Evolutionary conservation across 2,329 filamentous ascomycete genomes (phyloP).

Genomic region (Alternaria consortialis): DNA sequence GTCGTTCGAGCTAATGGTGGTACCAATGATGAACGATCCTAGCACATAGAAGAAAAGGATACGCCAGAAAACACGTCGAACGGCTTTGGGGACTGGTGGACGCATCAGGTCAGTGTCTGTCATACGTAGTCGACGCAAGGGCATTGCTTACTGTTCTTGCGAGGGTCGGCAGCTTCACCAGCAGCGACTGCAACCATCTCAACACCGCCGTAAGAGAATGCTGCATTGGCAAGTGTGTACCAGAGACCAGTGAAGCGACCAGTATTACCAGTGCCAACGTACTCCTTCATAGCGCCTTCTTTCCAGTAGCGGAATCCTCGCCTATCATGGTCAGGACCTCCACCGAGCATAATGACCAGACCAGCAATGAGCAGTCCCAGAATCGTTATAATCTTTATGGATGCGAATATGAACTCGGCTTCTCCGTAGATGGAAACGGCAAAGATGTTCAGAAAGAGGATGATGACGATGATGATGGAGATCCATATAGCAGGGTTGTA

Average conservation of each 20-base stretch:
- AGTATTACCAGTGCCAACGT: constrained; percentile 63
- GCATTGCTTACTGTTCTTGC: constrained; percentile 48
- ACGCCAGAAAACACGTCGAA: constrained; percentile 64
- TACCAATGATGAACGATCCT: constrained; percentile 64
- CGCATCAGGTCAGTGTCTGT: neutral
- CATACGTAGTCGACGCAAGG: constrained; percentile 40
- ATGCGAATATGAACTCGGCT: constrained; percentile 59
- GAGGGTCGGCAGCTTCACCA: constrained; percentile 48
- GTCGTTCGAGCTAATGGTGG: constrained; percentile 67
- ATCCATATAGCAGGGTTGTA: constrained; percentile 44
- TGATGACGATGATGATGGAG: constrained; percentile 46
- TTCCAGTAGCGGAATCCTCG: constrained; percentile 75
- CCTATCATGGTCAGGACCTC: constrained; percentile 44
- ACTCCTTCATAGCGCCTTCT: constrained; percentile 62
- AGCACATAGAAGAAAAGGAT: constrained; percentile 65
- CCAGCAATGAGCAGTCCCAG: constrained; percentile 43
- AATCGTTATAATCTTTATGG: constrained; percentile 57
- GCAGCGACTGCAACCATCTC: constrained; percentile 52
- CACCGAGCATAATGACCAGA: constrained; percentile 49
- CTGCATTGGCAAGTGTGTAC: constrained; percentile 64
- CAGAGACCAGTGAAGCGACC: constrained; percentile 71
- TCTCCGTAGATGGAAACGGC: constrained; percentile 55
- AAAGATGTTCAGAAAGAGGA: constrained; percentile 48
- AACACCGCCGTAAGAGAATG: constrained; percentile 49
- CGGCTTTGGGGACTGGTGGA: constrained; percentile 59